These are phyloP conservation scores for Lepiota venenata DNA, from an alignment of 768 basidiomycete species.

Conservation along the genomic window DNA sequence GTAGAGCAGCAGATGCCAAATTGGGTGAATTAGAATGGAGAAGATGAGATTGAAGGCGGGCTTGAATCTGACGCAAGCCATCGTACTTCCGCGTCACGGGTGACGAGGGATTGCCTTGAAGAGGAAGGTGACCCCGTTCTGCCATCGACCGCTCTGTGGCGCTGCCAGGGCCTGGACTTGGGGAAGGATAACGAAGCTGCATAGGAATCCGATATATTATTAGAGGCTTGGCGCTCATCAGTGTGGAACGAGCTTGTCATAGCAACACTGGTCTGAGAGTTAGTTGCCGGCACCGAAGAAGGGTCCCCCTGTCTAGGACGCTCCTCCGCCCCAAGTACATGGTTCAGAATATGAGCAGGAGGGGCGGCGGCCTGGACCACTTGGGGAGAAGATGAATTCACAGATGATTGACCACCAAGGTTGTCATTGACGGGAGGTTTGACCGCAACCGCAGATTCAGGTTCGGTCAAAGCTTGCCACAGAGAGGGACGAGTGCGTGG, in stretches of 20 bases:
- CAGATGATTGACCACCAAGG: background rate
- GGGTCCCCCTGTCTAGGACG: background rate
- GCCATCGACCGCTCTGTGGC: background rate
- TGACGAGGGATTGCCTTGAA: background rate
- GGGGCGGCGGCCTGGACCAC: background rate
- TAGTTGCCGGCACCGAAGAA: background rate
- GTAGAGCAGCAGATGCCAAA: slow-evolving; percentile 4
- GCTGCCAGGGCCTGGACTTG: background rate
- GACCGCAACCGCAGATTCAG: background rate
- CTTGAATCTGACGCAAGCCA: slow-evolving; percentile 4
- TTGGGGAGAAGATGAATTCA: background rate
- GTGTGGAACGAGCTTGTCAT: background rate
- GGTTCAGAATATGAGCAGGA: background rate
- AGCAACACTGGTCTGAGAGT: background rate
- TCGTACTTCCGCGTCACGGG: background rate
- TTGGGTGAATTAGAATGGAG: background rate
- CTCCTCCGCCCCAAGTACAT: background rate
- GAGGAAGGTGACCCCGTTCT: background rate
- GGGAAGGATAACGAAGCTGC: background rate
- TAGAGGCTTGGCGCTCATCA: background rate
- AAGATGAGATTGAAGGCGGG: background rate
- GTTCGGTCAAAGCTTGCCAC: background rate
- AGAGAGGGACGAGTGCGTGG: background rate
- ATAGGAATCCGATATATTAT: background rate
- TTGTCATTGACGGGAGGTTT: background rate